Evolutionary conservation across 306 rosid genomes (phyloP).

Genomic region (Potentilla sterilis): DNA sequence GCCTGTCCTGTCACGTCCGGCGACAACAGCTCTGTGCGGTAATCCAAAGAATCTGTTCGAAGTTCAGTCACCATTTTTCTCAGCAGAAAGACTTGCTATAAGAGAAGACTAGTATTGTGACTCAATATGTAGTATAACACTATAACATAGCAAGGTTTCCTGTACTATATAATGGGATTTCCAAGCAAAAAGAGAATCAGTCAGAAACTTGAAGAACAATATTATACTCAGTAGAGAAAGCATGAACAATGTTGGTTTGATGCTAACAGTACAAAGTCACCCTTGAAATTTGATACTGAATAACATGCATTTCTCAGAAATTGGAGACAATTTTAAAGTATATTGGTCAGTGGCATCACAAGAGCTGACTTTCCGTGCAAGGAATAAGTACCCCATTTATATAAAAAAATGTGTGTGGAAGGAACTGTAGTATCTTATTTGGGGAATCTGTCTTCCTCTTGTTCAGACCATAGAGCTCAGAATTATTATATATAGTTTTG

Average conservation of each 20-base stretch:
- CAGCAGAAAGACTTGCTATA: background rate
- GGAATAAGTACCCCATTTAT: background rate
- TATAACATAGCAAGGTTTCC: background rate
- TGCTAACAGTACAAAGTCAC: background rate
- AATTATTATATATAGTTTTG: background rate
- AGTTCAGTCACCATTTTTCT: conserved; percentile 37
- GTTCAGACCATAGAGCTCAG: background rate
- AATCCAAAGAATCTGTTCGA: conserved; percentile 53
- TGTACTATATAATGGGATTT: background rate
- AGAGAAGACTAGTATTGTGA: conserved; percentile 1
- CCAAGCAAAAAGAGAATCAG: background rate
- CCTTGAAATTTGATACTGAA: background rate
- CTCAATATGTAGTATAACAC: background rate
- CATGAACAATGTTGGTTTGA: conserved; percentile 40
- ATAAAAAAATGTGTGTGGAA: background rate
- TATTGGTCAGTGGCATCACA: background rate
- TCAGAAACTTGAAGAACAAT: background rate
- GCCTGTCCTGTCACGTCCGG: conserved; percentile 44
- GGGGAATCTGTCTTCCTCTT: background rate
- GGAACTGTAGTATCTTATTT: background rate
- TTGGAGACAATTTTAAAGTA: background rate
- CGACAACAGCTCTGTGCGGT: conserved; percentile 67
- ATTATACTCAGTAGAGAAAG: conserved; percentile 15
- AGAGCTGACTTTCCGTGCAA: conserved; percentile 12
- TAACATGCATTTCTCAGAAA: background rate